Percentiles rank a stretch among this genome's conserved stretches.
These are phyloP conservation scores for Coemansia sp. DNA, from an alignment of 192 early-diverging fungal species.

Conservation along the genomic window DNA sequence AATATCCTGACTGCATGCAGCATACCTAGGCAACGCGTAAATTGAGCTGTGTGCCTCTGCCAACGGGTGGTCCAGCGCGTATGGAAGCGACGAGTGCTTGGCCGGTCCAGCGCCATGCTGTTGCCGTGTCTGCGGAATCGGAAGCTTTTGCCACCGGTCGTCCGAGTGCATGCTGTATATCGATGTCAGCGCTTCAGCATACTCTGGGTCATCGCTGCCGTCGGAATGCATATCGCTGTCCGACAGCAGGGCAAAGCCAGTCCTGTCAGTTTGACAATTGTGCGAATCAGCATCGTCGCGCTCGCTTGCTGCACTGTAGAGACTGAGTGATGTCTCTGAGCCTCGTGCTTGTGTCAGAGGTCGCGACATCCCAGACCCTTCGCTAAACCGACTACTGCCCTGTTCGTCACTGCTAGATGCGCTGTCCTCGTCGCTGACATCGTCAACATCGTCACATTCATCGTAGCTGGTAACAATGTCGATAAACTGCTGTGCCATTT, in stretches of 20 bases:
- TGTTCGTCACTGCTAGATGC: background rate
- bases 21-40: slow-evolving; percentile 20
- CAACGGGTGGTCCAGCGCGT: background rate
- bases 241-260: background rate
- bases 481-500: slow-evolving; percentile 3
- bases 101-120: background rate
- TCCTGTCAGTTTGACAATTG: background rate
- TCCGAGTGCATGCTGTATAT: background rate
- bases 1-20: slow-evolving; percentile 22
- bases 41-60: slow-evolving; percentile 12
- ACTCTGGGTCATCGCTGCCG: background rate
- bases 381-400: slow-evolving; percentile 11
- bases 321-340: slow-evolving; percentile 31
- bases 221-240: slow-evolving; percentile 1
- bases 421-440: background rate
- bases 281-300: slow-evolving; percentile 3
- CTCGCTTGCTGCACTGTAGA: slow-evolving; percentile 28
- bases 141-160: background rate
- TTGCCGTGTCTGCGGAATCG: background rate
- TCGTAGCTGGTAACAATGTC: slow-evolving; percentile 7
- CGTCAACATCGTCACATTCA: background rate
- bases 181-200: slow-evolving; percentile 8
- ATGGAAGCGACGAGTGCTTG: slow-evolving; percentile 8
- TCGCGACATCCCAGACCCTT: slow-evolving; percentile 8
- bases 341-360: slow-evolving; percentile 24